Evolutionary conservation across 495 filamentous ascomycete species (phyloP).

Genomic region (Neurospora intermedia): DNA sequence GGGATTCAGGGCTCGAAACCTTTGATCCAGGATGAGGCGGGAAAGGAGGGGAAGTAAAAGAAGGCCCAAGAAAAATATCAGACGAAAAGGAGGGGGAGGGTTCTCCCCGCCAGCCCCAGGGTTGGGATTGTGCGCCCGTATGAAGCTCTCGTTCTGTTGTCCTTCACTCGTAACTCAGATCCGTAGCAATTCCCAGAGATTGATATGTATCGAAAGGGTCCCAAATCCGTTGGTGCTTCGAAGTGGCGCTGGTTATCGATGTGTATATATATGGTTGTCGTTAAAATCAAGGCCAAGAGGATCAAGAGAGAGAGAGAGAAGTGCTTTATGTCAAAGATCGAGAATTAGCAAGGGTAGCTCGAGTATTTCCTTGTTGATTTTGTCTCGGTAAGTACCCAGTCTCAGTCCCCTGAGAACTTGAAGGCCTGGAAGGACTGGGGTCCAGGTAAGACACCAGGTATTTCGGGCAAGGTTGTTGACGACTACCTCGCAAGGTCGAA

Average conservation of each 20-base stretch:
- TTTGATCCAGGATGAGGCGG: not conserved
- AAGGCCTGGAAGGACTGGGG: not conserved
- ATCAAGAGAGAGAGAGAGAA: not conserved
- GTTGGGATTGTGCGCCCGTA: not conserved
- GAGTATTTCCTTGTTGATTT: not conserved
- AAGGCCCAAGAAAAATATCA: not conserved
- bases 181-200: not conserved
- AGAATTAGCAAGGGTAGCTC: not conserved
- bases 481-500: not conserved
- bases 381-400: not conserved
- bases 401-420: not conserved
- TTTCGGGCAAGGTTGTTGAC: not conserved
- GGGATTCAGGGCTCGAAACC: not conserved
- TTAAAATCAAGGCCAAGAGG: not conserved
- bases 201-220: not conserved
- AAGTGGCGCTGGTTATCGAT: not conserved
- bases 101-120: not conserved
- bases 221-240: not conserved
- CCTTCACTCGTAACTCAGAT: not conserved
- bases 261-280: not conserved
- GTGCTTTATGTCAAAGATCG: not conserved
- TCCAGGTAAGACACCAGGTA: not conserved
- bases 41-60: not conserved
- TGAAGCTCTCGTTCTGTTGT: not conserved
- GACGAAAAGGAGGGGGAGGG: not conserved